Conservation (phyloP, 2,329 filamentous ascomycete genomes). For the Claviceps sp. region DNA sequence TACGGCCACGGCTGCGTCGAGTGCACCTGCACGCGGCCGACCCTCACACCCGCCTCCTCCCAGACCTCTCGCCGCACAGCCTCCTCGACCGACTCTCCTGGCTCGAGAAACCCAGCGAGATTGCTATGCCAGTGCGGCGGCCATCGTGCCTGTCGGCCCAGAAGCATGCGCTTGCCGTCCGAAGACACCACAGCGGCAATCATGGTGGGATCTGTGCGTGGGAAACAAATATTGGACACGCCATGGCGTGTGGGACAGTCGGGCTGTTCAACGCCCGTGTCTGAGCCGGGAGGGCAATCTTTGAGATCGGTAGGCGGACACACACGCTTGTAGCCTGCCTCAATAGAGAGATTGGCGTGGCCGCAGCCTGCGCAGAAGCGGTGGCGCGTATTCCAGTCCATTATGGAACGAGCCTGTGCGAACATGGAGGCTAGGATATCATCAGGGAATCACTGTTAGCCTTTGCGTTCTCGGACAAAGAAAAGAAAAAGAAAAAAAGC, state of each 20-base stretch:
- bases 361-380: slow-evolving; percentile 88
- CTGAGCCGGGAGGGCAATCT: slow-evolving; percentile 23
- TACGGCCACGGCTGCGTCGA: slow-evolving; percentile 83
- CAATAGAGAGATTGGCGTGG: slow-evolving; percentile 62
- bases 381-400: slow-evolving; percentile 92
- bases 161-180: slow-evolving; percentile 63
- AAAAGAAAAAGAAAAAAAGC: not conserved
- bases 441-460: not conserved
- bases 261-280: not conserved
- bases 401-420: slow-evolving; percentile 71
- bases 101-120: slow-evolving; percentile 76
- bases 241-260: slow-evolving; percentile 72
- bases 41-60: slow-evolving; percentile 68
- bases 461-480: not conserved
- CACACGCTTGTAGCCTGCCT: slow-evolving; percentile 67
- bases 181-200: slow-evolving; percentile 85
- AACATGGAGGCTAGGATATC: slow-evolving; percentile 64
- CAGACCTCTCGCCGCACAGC: slow-evolving; percentile 72
- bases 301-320: slow-evolving; percentile 58
- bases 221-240: slow-evolving; percentile 83
- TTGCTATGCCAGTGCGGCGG: slow-evolving; percentile 80
- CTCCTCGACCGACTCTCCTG: slow-evolving; percentile 74
- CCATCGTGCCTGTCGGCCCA: slow-evolving; percentile 76
- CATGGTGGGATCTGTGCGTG: slow-evolving; percentile 84
- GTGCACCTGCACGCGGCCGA: slow-evolving; percentile 69